Conservation (phyloP, 2,329 filamentous ascomycete genomes). For the Fusarium subglutinans region DNA sequence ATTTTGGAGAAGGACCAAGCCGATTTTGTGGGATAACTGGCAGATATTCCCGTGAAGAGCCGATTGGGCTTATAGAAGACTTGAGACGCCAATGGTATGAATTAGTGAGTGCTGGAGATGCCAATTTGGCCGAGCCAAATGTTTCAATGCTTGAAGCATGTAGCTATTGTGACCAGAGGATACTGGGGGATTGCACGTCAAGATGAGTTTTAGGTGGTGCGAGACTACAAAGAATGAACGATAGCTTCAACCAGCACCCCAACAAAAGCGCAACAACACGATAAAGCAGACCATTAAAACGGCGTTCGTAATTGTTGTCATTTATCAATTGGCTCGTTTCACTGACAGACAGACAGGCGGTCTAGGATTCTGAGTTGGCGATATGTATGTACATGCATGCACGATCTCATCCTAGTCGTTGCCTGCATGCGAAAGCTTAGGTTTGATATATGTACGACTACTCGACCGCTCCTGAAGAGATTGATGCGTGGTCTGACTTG, state of each 20-base stretch:
- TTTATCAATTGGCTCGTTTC: conserved; percentile 26
- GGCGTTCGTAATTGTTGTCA: conserved; percentile 21
- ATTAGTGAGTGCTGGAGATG: neutral
- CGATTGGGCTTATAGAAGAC: neutral
- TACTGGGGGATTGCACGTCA: neutral
- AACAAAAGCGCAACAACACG: conserved; percentile 23
- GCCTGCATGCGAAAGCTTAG: conserved; percentile 17
- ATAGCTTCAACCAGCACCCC: conserved; percentile 1
- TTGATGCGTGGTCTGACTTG: neutral
- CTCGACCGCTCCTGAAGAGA: conserved; percentile 12
- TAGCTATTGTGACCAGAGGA: neutral
- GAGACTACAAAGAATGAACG: neutral
- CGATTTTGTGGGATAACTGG: neutral
- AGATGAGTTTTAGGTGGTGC: neutral
- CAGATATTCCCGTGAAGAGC: neutral
- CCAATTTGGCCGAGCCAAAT: neutral
- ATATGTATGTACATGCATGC: conserved; percentile 40
- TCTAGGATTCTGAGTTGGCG: conserved; percentile 42
- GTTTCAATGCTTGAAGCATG: neutral
- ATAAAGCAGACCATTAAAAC: conserved; percentile 16
- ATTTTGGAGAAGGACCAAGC: neutral
- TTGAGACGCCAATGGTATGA: neutral
- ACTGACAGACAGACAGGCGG: conserved; percentile 36
- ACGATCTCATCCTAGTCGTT: conserved; percentile 32
- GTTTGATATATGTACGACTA: neutral